Evolutionary conservation across 768 basidiomycete genomes (phyloP), one percentile per base, ranked within the genome.

Genomic region (Tylopilus sp.): DNA sequence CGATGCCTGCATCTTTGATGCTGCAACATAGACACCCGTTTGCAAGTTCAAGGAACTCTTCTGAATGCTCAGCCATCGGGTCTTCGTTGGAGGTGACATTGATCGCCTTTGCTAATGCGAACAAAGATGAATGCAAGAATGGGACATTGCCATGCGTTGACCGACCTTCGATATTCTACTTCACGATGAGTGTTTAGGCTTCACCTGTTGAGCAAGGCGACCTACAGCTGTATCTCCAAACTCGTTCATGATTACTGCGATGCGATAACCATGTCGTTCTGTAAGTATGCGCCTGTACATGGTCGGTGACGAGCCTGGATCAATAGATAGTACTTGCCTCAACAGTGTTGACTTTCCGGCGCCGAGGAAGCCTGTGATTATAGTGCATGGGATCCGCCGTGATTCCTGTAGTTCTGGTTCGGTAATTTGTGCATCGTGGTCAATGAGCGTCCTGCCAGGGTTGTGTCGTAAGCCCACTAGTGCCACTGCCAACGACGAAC

Each of bases 11-110:
- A 65, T 98, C 95, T 61, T 97, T 95, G 72, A 98, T 91, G 52
- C 93, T 95, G 67, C 97, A 99, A 70, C 97, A 99, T n/a, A 99
- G 69, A 68, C 97, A 98, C 17, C 97, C 97, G 67, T 99, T 95
- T 1, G 93, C 85, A 1, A 98, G 79, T 59, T 97, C 94, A 10
- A 99, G 80, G 62, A 95, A 83, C 61, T 95, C 91, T 64, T 92
- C 87, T 1, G 86, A 85, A 40, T 81, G 73, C 43, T 82, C 79
- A 17, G 79, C 83, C 12, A 77, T 70, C 8, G 83, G 83, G 58
- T 84, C 80, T 30, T 82, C 79, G 2, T 72, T 70, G 12, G 85
- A 85, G 4, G 88, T 78, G 8, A 98, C 79, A 50, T 90, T 92
- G 64, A 98, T 86, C 0, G 91, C 78, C 70, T 87, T 91, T 40